Conservation (phyloP, 371 early-diverging fungal genomes). For the Racocetra persica region DNA sequence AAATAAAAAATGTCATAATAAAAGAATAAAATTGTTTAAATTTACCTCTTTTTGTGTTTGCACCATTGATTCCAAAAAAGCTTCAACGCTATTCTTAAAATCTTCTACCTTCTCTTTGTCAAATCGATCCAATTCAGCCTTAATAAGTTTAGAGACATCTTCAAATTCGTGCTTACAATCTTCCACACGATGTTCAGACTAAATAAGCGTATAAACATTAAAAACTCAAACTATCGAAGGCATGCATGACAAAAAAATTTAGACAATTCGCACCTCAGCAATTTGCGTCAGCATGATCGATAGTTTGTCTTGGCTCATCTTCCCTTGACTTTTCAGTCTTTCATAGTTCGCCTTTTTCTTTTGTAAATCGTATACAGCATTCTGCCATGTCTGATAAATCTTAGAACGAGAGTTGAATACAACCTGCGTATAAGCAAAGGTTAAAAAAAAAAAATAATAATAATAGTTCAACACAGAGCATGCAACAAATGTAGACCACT, state of each 20-base stretch:
- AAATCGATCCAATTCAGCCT: constrained; percentile 82
- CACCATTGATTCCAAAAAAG: constrained; percentile 77
- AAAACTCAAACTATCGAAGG: constrained; percentile 38
- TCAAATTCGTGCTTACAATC: constrained; percentile 71
- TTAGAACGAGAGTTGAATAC: constrained; percentile 81
- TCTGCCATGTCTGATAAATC: constrained; percentile 75
- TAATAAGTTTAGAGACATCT: constrained; percentile 73
- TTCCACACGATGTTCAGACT: constrained; percentile 65
- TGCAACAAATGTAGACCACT: background rate
- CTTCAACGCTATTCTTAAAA: constrained; percentile 78
- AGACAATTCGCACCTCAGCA: constrained; percentile 57
- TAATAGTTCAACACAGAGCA: no score
- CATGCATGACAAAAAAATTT: background rate
- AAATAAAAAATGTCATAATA: background rate
- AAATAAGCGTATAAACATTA: background rate
- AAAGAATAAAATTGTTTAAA: background rate
- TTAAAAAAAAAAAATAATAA: background rate
- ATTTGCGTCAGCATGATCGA: constrained; percentile 70
- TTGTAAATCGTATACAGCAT: constrained; percentile 69
- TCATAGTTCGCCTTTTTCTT: constrained; percentile 68
- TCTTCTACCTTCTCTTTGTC: constrained; percentile 88
- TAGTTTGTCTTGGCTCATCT: constrained; percentile 69
- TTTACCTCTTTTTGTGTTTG: constrained; percentile 83
- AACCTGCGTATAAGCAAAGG: constrained; percentile 51
- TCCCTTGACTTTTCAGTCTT: constrained; percentile 62